Conservation (phyloP, 2,329 filamentous ascomycete genomes). For the Hymenoscyphus linearis region DNA sequence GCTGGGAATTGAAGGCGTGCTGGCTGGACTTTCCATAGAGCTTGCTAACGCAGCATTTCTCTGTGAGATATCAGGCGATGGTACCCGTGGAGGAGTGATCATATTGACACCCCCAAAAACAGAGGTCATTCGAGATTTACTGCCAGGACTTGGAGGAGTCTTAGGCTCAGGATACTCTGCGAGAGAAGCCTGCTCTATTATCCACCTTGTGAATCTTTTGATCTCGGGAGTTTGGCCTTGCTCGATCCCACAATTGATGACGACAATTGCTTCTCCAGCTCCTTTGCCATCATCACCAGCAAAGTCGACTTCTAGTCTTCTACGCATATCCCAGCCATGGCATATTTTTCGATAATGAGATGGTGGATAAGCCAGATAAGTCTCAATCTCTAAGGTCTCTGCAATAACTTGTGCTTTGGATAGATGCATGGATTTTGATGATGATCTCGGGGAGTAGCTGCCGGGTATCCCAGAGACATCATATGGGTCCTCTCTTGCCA, state of each 20-base stretch:
- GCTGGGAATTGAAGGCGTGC: conserved; percentile 25
- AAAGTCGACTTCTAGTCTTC: conserved; percentile 83
- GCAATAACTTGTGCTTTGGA: conserved; percentile 64
- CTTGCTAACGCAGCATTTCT: conserved; percentile 24
- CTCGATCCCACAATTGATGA: conserved; percentile 62
- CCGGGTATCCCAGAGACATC: conserved; percentile 62
- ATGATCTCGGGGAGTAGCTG: conserved; percentile 76
- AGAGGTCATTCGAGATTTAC: conserved; percentile 26
- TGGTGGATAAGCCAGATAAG: conserved; percentile 66
- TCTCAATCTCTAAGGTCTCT: conserved; percentile 78
- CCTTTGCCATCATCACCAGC: conserved; percentile 70
- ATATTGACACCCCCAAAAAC: conserved; percentile 29
- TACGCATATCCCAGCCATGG: conserved; percentile 87
- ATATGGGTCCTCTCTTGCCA: conserved; percentile 66
- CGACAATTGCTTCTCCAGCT: conserved; percentile 70
- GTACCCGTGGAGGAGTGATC: conserved; percentile 21
- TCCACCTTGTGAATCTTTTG: conserved; percentile 53
- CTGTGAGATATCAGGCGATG: conserved; percentile 19
- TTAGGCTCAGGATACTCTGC: conserved; percentile 30
- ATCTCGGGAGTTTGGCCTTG: conserved; percentile 38
- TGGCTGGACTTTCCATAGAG: conserved; percentile 15
- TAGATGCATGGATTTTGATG: conserved; percentile 67
- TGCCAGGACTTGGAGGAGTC: conserved; percentile 23
- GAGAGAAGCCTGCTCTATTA: conserved; percentile 27
- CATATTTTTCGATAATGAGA: conserved; percentile 74